phyloP scores from a whole-genome alignment of 108 stramenopile species.

The Nitzschia inconspicua region DNA sequence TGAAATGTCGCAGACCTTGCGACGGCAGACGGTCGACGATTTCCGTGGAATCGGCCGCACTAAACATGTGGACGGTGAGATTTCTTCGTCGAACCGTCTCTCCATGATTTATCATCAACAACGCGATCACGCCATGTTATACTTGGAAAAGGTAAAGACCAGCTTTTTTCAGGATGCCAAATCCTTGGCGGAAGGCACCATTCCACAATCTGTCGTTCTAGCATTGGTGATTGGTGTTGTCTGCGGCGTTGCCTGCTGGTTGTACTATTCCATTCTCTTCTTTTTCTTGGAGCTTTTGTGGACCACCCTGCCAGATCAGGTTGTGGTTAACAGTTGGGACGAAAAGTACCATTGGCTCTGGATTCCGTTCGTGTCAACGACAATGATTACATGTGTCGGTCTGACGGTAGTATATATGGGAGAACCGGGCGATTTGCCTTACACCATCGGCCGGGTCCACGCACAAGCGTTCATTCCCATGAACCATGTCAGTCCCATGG shows the following conservation, averaged over 20 bases:
- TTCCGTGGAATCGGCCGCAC: background rate
- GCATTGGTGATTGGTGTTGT: conserved; percentile 50
- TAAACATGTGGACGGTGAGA: background rate
- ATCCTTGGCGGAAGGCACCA: conserved; percentile 49
- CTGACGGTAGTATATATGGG: conserved; percentile 52
- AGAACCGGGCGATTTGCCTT: conserved; percentile 71
- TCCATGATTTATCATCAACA: background rate
- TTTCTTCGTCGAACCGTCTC: background rate
- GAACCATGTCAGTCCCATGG: conserved; percentile 65
- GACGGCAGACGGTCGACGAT: background rate
- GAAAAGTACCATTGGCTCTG: conserved; percentile 37
- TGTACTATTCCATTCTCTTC: conserved; percentile 56
- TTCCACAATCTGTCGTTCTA: conserved; percentile 55
- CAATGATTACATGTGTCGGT: conserved; percentile 41
- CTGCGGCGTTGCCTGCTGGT: conserved; percentile 58
- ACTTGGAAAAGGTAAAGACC: conserved; percentile 22
- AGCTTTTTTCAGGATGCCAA: conserved; percentile 49
- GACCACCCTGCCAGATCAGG: conserved; percentile 42
- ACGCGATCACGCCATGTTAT: background rate
- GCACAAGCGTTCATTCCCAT: conserved; percentile 54
- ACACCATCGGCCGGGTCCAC: conserved; percentile 62
- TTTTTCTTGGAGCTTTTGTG: conserved; percentile 43
- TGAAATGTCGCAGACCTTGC: background rate
- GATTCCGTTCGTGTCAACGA: conserved; percentile 50
- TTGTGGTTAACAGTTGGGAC: conserved; percentile 36